Percentiles rank a stretch among this genome's conserved stretches.
Evolutionary conservation across 2,329 filamentous ascomycete species (phyloP).

Genomic region (Tolypocladium cylindrosporum): DNA sequence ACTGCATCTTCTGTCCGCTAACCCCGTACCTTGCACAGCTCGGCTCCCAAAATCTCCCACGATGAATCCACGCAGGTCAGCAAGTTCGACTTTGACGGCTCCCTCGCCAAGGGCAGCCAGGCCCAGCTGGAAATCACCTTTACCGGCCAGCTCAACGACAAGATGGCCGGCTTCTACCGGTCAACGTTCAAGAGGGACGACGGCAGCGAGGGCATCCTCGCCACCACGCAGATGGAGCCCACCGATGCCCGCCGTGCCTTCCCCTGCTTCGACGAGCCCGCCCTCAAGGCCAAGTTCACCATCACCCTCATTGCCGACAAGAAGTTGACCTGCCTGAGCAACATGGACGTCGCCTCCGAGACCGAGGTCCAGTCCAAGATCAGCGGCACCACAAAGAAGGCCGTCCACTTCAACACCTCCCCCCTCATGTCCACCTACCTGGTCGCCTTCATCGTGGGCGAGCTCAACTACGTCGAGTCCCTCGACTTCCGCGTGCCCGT

Average conservation of each 20-base stretch:
- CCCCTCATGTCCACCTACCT: constrained; percentile 96
- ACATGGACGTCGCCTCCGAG: constrained; percentile 88
- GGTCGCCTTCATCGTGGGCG: constrained; percentile 85
- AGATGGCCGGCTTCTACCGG: constrained; percentile 96
- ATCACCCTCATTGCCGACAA: constrained; percentile 87
- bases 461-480: constrained; percentile 89
- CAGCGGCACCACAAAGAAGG: constrained; percentile 48
- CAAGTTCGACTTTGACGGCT: constrained; percentile 68
- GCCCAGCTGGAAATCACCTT: constrained; percentile 55
- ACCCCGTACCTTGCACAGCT: constrained; percentile 5
- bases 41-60: constrained; percentile 47
- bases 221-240: constrained; percentile 92
- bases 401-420: constrained; percentile 84
- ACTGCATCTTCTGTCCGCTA: not conserved
- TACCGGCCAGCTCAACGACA: constrained; percentile 74
- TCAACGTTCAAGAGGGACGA: constrained; percentile 82
- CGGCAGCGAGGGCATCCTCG: constrained; percentile 71
- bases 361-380: constrained; percentile 43
- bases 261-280: constrained; percentile 93
- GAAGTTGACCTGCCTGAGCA: constrained; percentile 83
- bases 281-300: constrained; percentile 86
- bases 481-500: constrained; percentile 86
- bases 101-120: constrained; percentile 64
- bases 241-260: constrained; percentile 89
- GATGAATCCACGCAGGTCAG: constrained; percentile 74